Evolutionary conservation across 257 asterid genomes (phyloP).

Genomic region (Forsythia viridissima): DNA sequence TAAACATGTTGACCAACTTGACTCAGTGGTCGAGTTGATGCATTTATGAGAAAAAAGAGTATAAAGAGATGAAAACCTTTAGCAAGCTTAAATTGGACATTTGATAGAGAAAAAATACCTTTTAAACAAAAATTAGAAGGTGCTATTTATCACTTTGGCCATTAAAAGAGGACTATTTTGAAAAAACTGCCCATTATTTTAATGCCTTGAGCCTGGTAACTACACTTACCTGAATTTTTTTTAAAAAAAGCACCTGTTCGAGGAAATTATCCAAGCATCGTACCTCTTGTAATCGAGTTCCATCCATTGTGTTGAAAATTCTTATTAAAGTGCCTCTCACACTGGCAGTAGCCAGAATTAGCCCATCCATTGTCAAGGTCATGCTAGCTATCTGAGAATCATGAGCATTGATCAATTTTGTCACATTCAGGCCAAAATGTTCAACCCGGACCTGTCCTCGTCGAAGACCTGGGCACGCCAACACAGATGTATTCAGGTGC

Average conservation of each 20-base stretch:
- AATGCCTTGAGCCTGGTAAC: not conserved
- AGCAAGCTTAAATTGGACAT: not conserved
- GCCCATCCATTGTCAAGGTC: constrained; percentile 85
- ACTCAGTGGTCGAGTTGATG: not conserved
- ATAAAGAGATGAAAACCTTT: no score
- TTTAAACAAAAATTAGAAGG: no score
- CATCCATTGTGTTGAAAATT: constrained; percentile 95
- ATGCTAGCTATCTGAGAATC: constrained; percentile 84
- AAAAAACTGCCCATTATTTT: not conserved
- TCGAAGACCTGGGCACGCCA: constrained; percentile 85
- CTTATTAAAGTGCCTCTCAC: constrained; percentile 85
- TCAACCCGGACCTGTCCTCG: constrained; percentile 89
- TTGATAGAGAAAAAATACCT: not conserved
- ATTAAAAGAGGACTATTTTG: no score
- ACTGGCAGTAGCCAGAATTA: constrained; percentile 94
- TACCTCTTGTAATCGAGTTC: constrained; percentile 93
- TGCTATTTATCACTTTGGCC: no score
- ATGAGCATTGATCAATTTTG: constrained; percentile 74
- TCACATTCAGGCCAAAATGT: constrained; percentile 84
- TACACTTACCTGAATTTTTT: constrained; percentile 1
- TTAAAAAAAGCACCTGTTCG: not conserved
- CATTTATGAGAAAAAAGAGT: no score
- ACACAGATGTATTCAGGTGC: constrained; percentile 64
- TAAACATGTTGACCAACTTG: not conserved
- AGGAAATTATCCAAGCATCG: not conserved